Conservation (phyloP, 176 grass and related monocot species). For the Zizania latifolia region DNA sequence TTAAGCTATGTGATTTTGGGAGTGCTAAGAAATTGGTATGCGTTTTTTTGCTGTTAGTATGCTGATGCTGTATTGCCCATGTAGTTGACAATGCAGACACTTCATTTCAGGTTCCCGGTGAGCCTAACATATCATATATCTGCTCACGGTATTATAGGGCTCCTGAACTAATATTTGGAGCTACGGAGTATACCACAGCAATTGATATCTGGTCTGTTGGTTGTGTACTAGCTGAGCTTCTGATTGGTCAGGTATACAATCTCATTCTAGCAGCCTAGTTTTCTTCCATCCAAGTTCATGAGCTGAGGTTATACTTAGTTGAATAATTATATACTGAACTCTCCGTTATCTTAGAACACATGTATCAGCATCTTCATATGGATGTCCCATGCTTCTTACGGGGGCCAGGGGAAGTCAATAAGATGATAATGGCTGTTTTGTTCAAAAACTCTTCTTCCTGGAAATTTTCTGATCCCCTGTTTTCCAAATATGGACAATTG, state of each 20-base stretch:
- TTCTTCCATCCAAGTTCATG: conserved; percentile 13
- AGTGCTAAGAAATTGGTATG: conserved; percentile 96
- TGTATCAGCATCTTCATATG: background rate
- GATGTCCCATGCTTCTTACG: background rate
- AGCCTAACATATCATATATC: conserved; percentile 98
- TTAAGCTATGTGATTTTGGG: conserved; percentile 94
- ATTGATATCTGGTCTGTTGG: conserved; percentile 99
- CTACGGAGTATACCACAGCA: conserved; percentile 79
- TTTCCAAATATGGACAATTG: background rate
- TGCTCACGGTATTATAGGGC: conserved; percentile 97
- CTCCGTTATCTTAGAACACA: background rate
- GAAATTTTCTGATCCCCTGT: background rate
- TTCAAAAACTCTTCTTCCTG: background rate
- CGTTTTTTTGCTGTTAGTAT: background rate
- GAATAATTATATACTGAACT: background rate
- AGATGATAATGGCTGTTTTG: background rate
- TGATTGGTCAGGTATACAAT: conserved; percentile 68
- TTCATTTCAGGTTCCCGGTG: conserved; percentile 72
- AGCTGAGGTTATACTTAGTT: background rate
- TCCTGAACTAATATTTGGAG: conserved; percentile 97
- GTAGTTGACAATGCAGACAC: conserved; percentile 27
- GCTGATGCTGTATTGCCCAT: conserved; percentile 12
- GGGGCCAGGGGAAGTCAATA: background rate
- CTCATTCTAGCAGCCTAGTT: background rate
- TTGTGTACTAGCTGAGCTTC: conserved; percentile 89